Base-by-base conservation (phyloP, 163 green algal species). In the Picocystis sp. region DNA sequence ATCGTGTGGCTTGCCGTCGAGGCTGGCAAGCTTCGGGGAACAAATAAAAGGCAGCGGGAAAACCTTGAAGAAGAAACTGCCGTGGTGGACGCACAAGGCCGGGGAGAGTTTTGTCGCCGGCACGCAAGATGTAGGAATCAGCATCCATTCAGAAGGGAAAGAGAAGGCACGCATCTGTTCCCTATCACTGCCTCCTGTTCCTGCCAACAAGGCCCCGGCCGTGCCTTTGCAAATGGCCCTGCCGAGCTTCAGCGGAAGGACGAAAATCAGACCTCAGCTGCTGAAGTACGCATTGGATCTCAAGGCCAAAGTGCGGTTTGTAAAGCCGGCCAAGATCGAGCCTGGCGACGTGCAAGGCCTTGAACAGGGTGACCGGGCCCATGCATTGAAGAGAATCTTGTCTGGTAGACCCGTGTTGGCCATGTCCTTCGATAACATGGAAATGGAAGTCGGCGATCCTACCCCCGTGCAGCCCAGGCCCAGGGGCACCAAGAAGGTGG, bases 1-100 rank as follows among this genome's bases (percentile, higher is more conserved):
- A 5, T 61, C 63, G 10, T 77, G 88, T 14, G 86, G 86, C 13
- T 73, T 95, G 48, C 86, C 86, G 5, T 92, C 81, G 0, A 64
- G 81, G 9, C 61, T 87, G 1, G 80, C 73, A 0, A 29, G 51
- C 8, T 91, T 94, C 57, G 22, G 43, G 13, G 19, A 19, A 48
- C 25, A 41, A n/a, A 46, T 43, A 48, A 25, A 19, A 13, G 15
- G 45, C 3, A 41, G 24, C 24, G 51, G 42, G 35, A 22, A 22
- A 55, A 46, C 23, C 19, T 24, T 33, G 34, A 23, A 45, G 11
- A 61, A 48, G 48, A 29, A 22, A 15, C 11, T 3, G 47, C 45
- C 23, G 23, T 29, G 22, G 33, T 19, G 22, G 14, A 8, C 46
- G 11, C 13, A 22, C 15, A 38, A 12, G 55, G 22, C 10, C n/a